These are phyloP conservation scores for Pseudogymnoascus sp. DNA, from an alignment of 2,329 filamentous ascomycete species.

Conservation along the genomic window DNA sequence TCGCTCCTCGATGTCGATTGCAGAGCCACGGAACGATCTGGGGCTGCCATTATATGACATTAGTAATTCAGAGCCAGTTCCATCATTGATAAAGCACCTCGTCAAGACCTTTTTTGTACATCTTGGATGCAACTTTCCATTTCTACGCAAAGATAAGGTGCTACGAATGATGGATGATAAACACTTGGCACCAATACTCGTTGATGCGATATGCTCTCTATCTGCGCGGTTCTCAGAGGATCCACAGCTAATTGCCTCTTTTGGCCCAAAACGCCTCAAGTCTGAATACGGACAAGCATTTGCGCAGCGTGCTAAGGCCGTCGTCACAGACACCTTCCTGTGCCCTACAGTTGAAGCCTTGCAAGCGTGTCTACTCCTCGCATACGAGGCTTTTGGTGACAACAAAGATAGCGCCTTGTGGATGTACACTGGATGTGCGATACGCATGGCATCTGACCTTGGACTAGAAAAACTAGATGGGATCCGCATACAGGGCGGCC, in stretches of 20 bases:
- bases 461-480: slow-evolving; percentile 77
- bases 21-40: slow-evolving; percentile 17
- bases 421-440: slow-evolving; percentile 88
- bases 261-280: slow-evolving; percentile 39
- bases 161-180: slow-evolving; percentile 71
- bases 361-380: slow-evolving; percentile 74
- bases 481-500: slow-evolving; percentile 45
- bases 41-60: slow-evolving; percentile 67
- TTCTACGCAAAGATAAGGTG: slow-evolving; percentile 65
- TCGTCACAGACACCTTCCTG: slow-evolving; percentile 72
- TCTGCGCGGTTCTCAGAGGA: slow-evolving; percentile 71
- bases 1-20: slow-evolving; percentile 18
- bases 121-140: slow-evolving; percentile 79
- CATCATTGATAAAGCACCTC: slow-evolving; percentile 66
- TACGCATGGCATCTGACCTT: slow-evolving; percentile 72
- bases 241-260: slow-evolving; percentile 41
- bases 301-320: slow-evolving; percentile 73
- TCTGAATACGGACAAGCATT: slow-evolving; percentile 71
- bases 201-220: slow-evolving; percentile 77
- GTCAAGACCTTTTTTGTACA: slow-evolving; percentile 75
- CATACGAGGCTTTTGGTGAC: slow-evolving; percentile 82
- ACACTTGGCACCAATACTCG: slow-evolving; percentile 71
- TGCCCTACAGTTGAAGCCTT: slow-evolving; percentile 77
- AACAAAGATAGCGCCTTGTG: slow-evolving; percentile 83
- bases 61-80: slow-evolving; percentile 60